Evolutionary conservation across 306 rosid genomes (phyloP).

Genomic region (Malus domestica): DNA sequence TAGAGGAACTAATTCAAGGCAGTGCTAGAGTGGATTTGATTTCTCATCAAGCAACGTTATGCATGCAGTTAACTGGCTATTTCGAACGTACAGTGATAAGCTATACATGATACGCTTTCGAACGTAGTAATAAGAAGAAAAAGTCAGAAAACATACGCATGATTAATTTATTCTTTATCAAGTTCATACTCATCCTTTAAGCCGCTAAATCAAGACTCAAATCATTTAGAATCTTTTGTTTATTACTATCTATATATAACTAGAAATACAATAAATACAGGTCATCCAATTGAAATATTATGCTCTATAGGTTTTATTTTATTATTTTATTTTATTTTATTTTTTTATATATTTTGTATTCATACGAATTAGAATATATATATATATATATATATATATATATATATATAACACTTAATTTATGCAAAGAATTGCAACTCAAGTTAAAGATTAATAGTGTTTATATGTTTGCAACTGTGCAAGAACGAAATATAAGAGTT

Average conservation of each 20-base stretch:
- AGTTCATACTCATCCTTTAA: not conserved
- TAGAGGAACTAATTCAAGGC: no score
- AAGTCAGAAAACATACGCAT: not conserved
- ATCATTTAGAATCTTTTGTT: not conserved
- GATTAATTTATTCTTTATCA: not conserved
- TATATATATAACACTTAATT: no score
- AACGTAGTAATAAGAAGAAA: not conserved
- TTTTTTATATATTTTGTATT: no score
- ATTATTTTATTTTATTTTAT: no score
- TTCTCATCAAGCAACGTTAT: not conserved
- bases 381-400: no score
- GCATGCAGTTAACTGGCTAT: not conserved
- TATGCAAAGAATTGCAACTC: no score
- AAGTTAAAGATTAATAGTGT: no score
- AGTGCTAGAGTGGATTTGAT: not conserved
- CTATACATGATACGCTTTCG: not conserved
- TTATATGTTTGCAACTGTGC: no score
- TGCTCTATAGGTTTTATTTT: not conserved
- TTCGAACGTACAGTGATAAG: not conserved
- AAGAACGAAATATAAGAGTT: no score
- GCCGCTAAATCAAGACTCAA: not conserved
- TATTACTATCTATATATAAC: not conserved
- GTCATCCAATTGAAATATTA: not conserved
- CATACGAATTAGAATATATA: no score
- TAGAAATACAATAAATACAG: not conserved